phyloP scores from a whole-genome alignment of 2,329 filamentous ascomycete species.

The Fusarium sp. region DNA sequence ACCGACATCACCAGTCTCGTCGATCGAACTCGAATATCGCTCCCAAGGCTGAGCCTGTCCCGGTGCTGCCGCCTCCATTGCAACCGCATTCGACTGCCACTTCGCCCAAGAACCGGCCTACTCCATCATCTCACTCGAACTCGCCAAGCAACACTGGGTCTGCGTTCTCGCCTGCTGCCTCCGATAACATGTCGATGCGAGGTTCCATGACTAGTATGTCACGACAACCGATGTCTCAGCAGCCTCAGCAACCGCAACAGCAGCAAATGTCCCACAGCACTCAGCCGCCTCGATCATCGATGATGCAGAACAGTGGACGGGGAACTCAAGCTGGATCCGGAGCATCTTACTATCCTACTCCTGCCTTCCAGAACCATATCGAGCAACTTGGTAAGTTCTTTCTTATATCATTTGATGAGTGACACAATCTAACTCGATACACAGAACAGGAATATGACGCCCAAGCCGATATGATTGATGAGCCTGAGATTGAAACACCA shows the following conservation, averaged over 20 bases:
- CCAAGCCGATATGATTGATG: conserved; percentile 89
- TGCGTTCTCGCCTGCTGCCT: conserved; percentile 59
- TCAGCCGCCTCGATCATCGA: conserved; percentile 50
- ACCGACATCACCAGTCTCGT: conserved; percentile 81
- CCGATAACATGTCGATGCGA: conserved; percentile 64
- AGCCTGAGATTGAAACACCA: conserved; percentile 78
- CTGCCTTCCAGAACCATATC: conserved; percentile 90
- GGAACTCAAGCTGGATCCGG: conserved; percentile 57
- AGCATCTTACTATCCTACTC: conserved; percentile 80
- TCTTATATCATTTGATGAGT: conserved; percentile 60
- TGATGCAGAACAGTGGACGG: conserved; percentile 55
- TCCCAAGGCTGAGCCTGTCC: conserved; percentile 76
- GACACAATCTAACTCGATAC: conserved; percentile 75
- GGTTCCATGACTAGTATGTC: conserved; percentile 53
- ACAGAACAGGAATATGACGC: conserved; percentile 98
- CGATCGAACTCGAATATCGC: conserved; percentile 80
- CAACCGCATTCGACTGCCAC: conserved; percentile 68
- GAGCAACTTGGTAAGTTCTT: conserved; percentile 88
- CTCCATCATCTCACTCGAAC: conserved; percentile 80
- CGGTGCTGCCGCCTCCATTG: conserved; percentile 61
- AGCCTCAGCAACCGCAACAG: conserved; percentile 42
- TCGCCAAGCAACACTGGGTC: conserved; percentile 67
- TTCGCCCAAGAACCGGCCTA: conserved; percentile 81
- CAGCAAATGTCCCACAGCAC: conserved; percentile 46
- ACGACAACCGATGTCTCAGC: conserved; percentile 52